Base-by-base conservation (phyloP, 202 grass and related monocot genomes). In the Carex arenaria region DNA sequence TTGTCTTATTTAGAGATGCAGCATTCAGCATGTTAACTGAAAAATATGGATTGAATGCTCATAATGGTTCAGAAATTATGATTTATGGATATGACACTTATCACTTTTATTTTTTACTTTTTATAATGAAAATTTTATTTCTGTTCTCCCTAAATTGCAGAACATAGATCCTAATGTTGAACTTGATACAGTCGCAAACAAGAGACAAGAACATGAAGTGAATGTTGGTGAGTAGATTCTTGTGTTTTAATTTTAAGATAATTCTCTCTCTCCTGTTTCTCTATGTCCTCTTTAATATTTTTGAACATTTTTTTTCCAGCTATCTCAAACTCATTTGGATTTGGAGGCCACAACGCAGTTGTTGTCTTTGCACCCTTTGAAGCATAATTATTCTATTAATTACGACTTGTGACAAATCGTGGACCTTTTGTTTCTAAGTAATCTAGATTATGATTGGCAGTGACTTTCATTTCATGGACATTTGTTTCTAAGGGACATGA, bases 241-340 rank as follows among this genome's bases (percentile, higher is more conserved):
- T 80, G 45, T 38, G 0, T 45, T 73, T 40, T 45, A 0, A 11
- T 42, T 7, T 1, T 28, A 61, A 49, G 54, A 52, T 84, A 18
- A 30, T 6, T 84, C 11, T 60, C 2, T 43, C 15, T 22, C 23
- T 6, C 53, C 15, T 68, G 31, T 34, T 76, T 14, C 12, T 4
- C 56, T 60, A 42, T 40, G 20, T 28, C 15, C 30, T 5, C 1
- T 59, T 55, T 67, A 51, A 43, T 10, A 18, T 51, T 73, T 22
- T 77, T 86, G 69, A 87, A 43, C 43, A 9, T 57, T 84, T 84
- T 10, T 78, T 91, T 54, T 63, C 66, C 64, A 82, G 96, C 86
- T 85, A 98, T 98, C 31, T 98, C 96, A 8, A 98, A 98, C 80
- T 98, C 96, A 30, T 98, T 98, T 72, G 96, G 93, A 85, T 98